Percentiles rank a stretch among this genome's conserved stretches.
Conservation (phyloP, 768 basidiomycete genomes). For the Russula earlei region DNA sequence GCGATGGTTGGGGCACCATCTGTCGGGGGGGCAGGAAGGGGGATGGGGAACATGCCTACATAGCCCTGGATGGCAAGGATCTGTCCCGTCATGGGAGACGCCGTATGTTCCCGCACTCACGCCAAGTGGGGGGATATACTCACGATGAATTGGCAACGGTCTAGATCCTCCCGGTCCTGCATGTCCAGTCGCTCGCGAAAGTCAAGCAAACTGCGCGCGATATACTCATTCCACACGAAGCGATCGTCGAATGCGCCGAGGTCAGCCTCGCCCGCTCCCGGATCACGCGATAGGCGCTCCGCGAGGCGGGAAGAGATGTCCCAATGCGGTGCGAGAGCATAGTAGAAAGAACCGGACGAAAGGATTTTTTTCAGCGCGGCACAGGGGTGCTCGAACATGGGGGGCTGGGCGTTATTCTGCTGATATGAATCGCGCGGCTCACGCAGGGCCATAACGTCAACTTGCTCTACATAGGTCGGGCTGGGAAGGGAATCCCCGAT, state of each 20-base stretch:
- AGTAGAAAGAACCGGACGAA: conserved; percentile 90
- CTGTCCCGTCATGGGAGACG: conserved; percentile 30
- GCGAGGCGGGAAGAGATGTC: conserved; percentile 81
- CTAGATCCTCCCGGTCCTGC: conserved; percentile 62
- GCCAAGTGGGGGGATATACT: conserved; percentile 24
- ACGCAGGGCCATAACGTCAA: conserved; percentile 36
- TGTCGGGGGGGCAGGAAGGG: conserved; percentile 64
- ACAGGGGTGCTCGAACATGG: conserved; percentile 86
- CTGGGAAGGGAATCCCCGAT: conserved; percentile 44
- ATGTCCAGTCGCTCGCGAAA: conserved; percentile 74
- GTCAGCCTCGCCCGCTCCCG: conserved; percentile 34
- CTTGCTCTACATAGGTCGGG: conserved; percentile 44
- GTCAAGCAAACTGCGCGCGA: conserved; percentile 77
- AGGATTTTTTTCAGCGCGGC: conserved; percentile 82
- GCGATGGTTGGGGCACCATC: conserved; percentile 64
- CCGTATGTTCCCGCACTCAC: conserved; percentile 6
- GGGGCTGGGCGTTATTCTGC: conserved; percentile 30
- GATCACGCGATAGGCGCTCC: conserved; percentile 51
- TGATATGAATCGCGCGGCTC: conserved; percentile 38
- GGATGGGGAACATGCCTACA: conserved; percentile 73
- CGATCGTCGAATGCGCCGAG: conserved; percentile 64
- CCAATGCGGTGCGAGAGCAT: conserved; percentile 74
- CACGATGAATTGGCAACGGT: conserved; percentile 79
- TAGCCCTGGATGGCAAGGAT: conserved; percentile 92
- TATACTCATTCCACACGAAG: conserved; percentile 94